phyloP scores from a whole-genome alignment of 441 rosid genomes.

The Pelargonium citronellum region DNA sequence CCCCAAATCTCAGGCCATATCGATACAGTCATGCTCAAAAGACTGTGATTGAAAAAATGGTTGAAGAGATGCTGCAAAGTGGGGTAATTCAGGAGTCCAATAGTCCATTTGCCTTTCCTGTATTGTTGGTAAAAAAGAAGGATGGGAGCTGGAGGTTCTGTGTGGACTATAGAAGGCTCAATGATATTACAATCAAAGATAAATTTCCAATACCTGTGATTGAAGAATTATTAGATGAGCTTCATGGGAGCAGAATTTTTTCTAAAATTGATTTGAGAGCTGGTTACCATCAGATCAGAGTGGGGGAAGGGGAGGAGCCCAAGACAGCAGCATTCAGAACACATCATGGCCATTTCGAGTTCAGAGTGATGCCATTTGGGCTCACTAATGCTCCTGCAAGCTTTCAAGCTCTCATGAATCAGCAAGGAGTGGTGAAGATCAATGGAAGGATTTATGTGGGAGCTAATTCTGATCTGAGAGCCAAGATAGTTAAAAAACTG shows the following conservation, averaged over 20 bases:
- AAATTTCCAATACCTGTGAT: constrained; percentile 4
- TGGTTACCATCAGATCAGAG: background rate
- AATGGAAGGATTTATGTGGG: too few species aligned
- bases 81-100: background rate
- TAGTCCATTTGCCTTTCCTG: too few species aligned
- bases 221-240: background rate
- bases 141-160: background rate
- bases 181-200: background rate
- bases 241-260: background rate
- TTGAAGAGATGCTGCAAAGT: background rate
- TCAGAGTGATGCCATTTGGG: background rate
- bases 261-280: background rate
- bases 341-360: constrained; percentile 1
- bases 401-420: constrained; percentile 3
- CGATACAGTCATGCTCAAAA: background rate
- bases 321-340: background rate
- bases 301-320: background rate
- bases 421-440: too few species aligned
- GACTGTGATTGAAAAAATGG: background rate
- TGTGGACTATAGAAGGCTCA: background rate
- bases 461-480: fast-evolving
- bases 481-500: too few species aligned
- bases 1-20: too few species aligned
- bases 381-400: background rate
- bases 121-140: background rate